Percentiles rank a stretch among this genome's conserved stretches.
Evolutionary conservation across 2,329 filamentous ascomycete genomes (phyloP).

Genomic region (Raffaelea arxii): DNA sequence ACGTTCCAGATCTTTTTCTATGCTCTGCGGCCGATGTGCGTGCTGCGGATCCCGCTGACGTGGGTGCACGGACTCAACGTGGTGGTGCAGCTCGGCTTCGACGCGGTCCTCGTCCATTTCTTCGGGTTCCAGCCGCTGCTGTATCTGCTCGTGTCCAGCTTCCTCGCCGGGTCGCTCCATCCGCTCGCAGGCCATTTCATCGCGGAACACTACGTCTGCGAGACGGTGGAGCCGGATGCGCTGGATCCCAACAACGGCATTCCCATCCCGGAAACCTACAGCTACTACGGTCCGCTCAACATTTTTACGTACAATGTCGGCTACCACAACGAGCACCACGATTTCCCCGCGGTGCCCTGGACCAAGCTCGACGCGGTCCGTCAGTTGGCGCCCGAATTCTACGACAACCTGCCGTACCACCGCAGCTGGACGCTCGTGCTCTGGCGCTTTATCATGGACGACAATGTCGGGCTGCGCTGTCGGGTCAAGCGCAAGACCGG

Average conservation of each 20-base stretch:
- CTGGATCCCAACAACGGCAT: conserved; percentile 49
- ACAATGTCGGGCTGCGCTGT: conserved; percentile 80
- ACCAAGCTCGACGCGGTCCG: conserved; percentile 71
- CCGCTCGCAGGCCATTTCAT: conserved; percentile 97
- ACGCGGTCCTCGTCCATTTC: conserved; percentile 54
- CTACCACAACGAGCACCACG: conserved; percentile 96
- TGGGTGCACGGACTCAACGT: conserved; percentile 79
- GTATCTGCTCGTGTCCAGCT: conserved; percentile 83
- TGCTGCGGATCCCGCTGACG: conserved; percentile 84
- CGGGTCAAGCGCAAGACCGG: conserved; percentile 87
- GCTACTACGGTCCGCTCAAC: conserved; percentile 92
- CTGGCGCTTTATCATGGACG: conserved; percentile 91
- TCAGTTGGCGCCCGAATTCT: conserved; percentile 80
- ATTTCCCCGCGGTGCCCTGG: conserved; percentile 96
- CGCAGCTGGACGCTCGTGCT: conserved; percentile 88
- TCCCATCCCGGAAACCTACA: conserved; percentile 84
- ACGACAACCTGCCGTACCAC: conserved; percentile 76
- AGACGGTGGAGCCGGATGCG: conserved; percentile 47
- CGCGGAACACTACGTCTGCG: conserved; percentile 87
- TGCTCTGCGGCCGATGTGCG: conserved; percentile 86
- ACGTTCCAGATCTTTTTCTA: conserved; percentile 99
- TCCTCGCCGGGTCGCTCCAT: conserved; percentile 88
- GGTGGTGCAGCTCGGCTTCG: conserved; percentile 64
- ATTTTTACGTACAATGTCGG: conserved; percentile 94
- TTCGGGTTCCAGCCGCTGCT: conserved; percentile 57